Percentiles rank a stretch among this genome's conserved stretches.
Conservation (phyloP, 495 filamentous ascomycete genomes). For the Peziza echinospora region DNA sequence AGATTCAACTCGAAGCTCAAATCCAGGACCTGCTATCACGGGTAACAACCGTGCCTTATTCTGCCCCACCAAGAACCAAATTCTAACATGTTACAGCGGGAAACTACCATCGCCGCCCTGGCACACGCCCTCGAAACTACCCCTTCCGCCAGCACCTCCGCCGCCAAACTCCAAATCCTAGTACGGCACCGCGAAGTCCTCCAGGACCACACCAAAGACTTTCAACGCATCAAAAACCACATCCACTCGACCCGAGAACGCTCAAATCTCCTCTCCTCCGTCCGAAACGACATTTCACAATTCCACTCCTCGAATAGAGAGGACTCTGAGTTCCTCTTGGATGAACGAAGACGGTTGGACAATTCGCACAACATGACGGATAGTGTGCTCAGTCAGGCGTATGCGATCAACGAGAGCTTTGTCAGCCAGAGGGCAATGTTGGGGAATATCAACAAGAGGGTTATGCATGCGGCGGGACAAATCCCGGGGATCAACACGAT, state of each 20-base stretch:
- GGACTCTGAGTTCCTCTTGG: slow-evolving; percentile 93
- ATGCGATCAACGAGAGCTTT: slow-evolving; percentile 89
- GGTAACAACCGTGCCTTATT: slow-evolving; percentile 22
- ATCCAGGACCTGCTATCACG: slow-evolving; percentile 68
- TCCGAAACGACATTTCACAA: slow-evolving; percentile 75
- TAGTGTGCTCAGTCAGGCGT: slow-evolving; percentile 82
- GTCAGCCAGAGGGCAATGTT: slow-evolving; percentile 67
- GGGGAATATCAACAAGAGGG: slow-evolving; percentile 65
- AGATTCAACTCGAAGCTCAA: slow-evolving; percentile 53
- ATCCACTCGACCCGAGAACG: slow-evolving; percentile 60
- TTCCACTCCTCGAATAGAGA: slow-evolving; percentile 43
- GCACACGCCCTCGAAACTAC: slow-evolving; percentile 82
- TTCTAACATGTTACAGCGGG: slow-evolving; percentile 34
- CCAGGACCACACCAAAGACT: slow-evolving; percentile 64
- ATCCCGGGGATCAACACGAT: slow-evolving; percentile 85
- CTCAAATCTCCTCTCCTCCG: slow-evolving; percentile 68
- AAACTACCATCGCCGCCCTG: slow-evolving; percentile 61
- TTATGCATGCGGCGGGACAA: slow-evolving; percentile 67
- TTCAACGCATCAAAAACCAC: slow-evolving; percentile 42
- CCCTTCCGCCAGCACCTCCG: slow-evolving; percentile 67
- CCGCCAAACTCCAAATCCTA: slow-evolving; percentile 85
- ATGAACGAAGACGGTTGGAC: slow-evolving; percentile 67
- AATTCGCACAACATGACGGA: slow-evolving; percentile 72
- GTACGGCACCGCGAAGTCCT: slow-evolving; percentile 80
- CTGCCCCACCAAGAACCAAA: background rate